Base-by-base conservation (phyloP, 164 flowering plant genomes). In the Vitis riparia region DNA sequence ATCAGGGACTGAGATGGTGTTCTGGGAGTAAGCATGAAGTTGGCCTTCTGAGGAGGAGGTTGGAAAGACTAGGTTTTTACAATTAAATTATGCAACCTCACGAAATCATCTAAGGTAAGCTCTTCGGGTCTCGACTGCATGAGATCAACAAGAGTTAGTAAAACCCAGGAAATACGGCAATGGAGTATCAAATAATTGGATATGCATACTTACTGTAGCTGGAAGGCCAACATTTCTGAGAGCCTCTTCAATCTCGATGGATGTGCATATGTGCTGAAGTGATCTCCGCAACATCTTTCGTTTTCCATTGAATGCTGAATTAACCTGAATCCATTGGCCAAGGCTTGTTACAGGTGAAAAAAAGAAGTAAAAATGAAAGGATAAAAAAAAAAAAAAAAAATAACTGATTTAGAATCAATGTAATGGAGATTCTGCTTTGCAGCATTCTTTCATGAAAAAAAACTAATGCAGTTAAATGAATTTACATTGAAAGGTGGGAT, bases 41-140 rank as follows among this genome's bases (percentile, higher is more conserved):
- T 37, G 55, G 50, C 50, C 11, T 51, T 44, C 23, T 51, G 51
- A n/a, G 64, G 47, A 15, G 14, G 63, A 19, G 53, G 68, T 11
- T 14, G 12, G n/a, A 44, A 44, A 57, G 19, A 57, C 73, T 81
- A 76, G 0, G 14, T 67, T 66, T 77, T 79, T 63, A 75, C 77
- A 67, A 95, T 81, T 30, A 85, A 67, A 72, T 91, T 86, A 73
- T 93, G 97, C 80, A 96, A 69, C 67, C 76, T 89, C 70, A 96
- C 97, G 76, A 96, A 93, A 74, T 91, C 87, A 14, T 92, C 91
- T 65, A 93, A 50, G 11, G 93, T 88, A 27, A 96, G 97, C 82
- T 96, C 97, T 77, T 81, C 95, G 52, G 99, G 98, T 67, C 97
- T 84, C 23, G 97, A 80, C 97, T 91, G 92, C 79, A 84, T 11